Evolutionary conservation across 1,139 yeast genomes (phyloP), one percentile per base, ranked within the genome.

Genomic region (Candida sp.): DNA sequence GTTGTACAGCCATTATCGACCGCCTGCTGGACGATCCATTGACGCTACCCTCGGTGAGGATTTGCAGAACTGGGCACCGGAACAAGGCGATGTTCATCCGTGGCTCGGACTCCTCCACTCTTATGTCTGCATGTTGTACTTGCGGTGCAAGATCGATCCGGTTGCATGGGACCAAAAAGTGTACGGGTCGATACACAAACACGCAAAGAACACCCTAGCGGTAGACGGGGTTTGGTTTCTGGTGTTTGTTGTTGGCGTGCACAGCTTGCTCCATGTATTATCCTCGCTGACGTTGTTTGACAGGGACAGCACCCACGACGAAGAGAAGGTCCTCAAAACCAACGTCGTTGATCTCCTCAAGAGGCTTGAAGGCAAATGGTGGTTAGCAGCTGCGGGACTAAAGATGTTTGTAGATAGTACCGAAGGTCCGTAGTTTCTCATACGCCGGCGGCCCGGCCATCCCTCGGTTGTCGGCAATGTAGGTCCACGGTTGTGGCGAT

Each of bases 101-200:
- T 42, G 55, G 46, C 35, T 60, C 22, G 33, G 50, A 27, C 47
- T 60, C 2, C 53, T 56, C 35, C 58, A 56, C 35, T 50, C 62
- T 2, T 63, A 63, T 45, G 51, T 59, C 17, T 58, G 60, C 7
- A 49, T 67, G 5, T 48, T 67, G 26, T 63, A 58, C 49, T 52
- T 67, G 28, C 53, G 70, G 34, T 64, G 66, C 26, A 61, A 64
- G 34, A 54, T 67, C 26, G 68, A 66, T 51, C 64, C 67, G 17
- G 51, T 67, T 8, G 56, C 68, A 4, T 50, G 63, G 22, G 45
- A 66, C 22, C 33, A 40, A 27, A 17, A 30, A 49, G 9, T 49
- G 43, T 17, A 43, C 44, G 30, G 46, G 4, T 11, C 52, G 28
- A n/a, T 40, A 32, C 51, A 22, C 8, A 26, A 22, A 5, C 27